Conservation (phyloP, 2,329 filamentous ascomycete species). For the Apiospora phragmitis region DNA sequence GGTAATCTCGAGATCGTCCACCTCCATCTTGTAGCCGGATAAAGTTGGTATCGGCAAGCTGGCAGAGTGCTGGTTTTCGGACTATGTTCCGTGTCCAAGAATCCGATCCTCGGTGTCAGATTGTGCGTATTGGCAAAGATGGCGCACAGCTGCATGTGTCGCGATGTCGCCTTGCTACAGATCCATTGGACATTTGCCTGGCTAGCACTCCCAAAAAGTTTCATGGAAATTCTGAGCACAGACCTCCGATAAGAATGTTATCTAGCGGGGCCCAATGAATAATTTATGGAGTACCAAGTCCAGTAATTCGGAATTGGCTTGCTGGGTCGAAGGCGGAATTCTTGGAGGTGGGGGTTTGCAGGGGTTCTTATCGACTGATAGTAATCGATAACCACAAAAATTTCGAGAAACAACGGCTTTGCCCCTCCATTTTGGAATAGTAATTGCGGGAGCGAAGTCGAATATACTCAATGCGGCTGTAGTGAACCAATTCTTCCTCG, state of each 20-base stretch:
- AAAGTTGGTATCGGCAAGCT: neutral
- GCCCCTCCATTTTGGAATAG: slow-evolving; percentile 4
- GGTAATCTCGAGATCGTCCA: slow-evolving; percentile 27
- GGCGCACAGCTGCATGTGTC: neutral
- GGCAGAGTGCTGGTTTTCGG: neutral
- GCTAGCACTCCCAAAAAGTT: slow-evolving; percentile 6
- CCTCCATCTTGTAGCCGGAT: slow-evolving; percentile 24
- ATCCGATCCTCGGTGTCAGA: neutral
- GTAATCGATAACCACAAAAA: slow-evolving; percentile 14
- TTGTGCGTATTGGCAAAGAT: neutral
- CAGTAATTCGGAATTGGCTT: neutral
- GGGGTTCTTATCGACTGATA: slow-evolving; percentile 10
- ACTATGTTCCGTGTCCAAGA: neutral
- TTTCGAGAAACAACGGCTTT: neutral
- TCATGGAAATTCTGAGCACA: slow-evolving; percentile 11
- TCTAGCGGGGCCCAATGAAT: neutral
- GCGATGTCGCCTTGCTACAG: slow-evolving; percentile 1
- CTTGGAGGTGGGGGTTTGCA: neutral
- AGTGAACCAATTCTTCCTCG: neutral
- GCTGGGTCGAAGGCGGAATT: no score
- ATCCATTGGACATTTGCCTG: neutral
- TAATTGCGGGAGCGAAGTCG: slow-evolving; percentile 8
- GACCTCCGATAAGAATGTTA: slow-evolving; percentile 7
- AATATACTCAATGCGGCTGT: neutral
- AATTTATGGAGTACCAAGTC: neutral